Evolutionary conservation across 257 asterid genomes (phyloP), one percentile per base, ranked within the genome.

Genomic region (Rhazya stricta): DNA sequence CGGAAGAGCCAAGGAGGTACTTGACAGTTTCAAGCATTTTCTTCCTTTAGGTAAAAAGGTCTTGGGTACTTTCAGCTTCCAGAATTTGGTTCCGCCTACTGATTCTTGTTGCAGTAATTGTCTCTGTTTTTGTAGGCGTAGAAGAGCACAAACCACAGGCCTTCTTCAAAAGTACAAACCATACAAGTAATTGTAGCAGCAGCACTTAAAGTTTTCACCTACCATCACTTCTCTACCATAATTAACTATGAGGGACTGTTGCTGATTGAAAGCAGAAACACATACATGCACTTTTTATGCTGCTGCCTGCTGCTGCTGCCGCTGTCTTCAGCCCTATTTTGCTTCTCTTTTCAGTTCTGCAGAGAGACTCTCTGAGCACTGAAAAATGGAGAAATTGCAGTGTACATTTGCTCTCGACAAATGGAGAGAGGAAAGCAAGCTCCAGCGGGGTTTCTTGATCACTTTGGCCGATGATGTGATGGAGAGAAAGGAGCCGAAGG

Each of bases 1-100:
- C 97, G 79, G 91, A 79, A 77, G 87, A 78, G 51, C 99, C 99
- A 74, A 88, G 81, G 39, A 94, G 83, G 80, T 94, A 94, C 86
- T 85, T 89, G 6, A 92, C 85, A 9, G 88, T 92, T 70, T 87
- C 96, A 50, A 91, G 80, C 98, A 93, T 92, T 80, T 81, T 23
- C 9, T 34, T 19, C 7, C 50, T 39, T 7, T n/a, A 32, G 2
- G 16, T 42, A 39, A 43, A 27, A 51, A 27, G 16, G 27, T 61
- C 69, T 75, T 54, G 61, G 45, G 69, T 58, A 34, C 41, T 21
- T 51, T 46, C 9, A 54, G 15, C 65, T 58, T 23, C 53, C 9
- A 69, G 61, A 69, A 60, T 25, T 25, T 60, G 18, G 66, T 60
- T 13, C 19, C 23, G 36, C 57, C 39, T 15, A 18, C 46, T 9